Evolutionary conservation across 2,329 filamentous ascomycete species (phyloP).

Genomic region (Pyrenochaeta sp.): DNA sequence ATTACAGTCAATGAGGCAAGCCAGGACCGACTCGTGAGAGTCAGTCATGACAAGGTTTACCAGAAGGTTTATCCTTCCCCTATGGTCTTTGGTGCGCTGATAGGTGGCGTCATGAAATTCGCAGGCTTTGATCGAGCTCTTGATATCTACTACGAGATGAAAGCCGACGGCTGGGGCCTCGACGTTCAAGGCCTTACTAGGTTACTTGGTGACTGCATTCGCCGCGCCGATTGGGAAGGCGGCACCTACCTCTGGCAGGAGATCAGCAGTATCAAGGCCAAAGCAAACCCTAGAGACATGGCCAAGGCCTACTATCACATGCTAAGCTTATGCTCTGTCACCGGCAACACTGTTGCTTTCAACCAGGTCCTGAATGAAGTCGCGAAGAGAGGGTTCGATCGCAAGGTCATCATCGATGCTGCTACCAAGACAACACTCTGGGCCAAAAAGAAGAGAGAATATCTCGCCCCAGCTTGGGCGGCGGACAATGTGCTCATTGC

Average conservation of each 20-base stretch:
- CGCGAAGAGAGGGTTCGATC: constrained; percentile 29
- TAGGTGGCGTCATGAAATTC: constrained; percentile 55
- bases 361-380: constrained; percentile 43
- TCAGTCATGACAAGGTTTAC: constrained; percentile 42
- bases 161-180: constrained; percentile 56
- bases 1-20: constrained; percentile 47
- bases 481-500: constrained; percentile 47
- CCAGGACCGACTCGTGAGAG: constrained; percentile 34
- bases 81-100: constrained; percentile 53
- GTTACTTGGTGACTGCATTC: constrained; percentile 53
- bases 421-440: constrained; percentile 22
- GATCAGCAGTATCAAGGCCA: constrained; percentile 45
- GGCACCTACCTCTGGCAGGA: constrained; percentile 53
- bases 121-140: constrained; percentile 55
- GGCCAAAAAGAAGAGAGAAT: constrained; percentile 19
- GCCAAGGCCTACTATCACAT: constrained; percentile 42
- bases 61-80: constrained; percentile 57
- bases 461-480: constrained; percentile 36
- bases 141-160: constrained; percentile 53
- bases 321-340: constrained; percentile 43
- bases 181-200: constrained; percentile 49
- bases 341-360: constrained; percentile 41
- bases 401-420: constrained; percentile 33
- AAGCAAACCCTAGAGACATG: constrained; percentile 29
- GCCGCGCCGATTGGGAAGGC: constrained; percentile 46